Evolutionary conservation across 768 basidiomycete genomes (phyloP).

Genomic region (Auriscalpium orientale): DNA sequence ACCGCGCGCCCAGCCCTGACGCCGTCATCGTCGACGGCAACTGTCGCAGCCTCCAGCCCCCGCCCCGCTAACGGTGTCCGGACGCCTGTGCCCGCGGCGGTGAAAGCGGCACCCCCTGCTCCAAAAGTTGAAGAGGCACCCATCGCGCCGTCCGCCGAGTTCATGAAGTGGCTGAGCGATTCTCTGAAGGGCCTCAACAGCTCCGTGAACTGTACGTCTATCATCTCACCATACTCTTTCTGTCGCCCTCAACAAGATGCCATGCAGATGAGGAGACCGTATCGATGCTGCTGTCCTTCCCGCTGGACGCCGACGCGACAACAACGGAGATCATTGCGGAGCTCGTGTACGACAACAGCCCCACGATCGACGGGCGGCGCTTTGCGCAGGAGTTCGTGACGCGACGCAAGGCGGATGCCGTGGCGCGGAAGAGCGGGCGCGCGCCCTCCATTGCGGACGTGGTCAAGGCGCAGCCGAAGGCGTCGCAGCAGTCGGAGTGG

Average conservation of each 20-base stretch:
- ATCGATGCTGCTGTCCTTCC: conserved; percentile 91
- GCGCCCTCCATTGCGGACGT: conserved; percentile 79
- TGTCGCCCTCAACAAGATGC: background rate
- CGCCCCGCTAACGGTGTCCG: conserved; percentile 8
- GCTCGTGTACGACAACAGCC: conserved; percentile 88
- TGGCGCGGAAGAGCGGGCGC: conserved; percentile 46
- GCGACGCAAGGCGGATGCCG: conserved; percentile 78
- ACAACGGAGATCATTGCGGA: conserved; percentile 92
- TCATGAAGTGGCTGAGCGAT: conserved; percentile 85
- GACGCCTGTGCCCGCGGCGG: conserved; percentile 18
- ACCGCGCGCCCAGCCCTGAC: conserved; percentile 19
- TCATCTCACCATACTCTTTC: background rate
- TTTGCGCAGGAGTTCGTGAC: conserved; percentile 90
- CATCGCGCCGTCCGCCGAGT: conserved; percentile 74
- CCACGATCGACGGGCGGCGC: conserved; percentile 89
- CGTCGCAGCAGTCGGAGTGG: conserved; percentile 67
- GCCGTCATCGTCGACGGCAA: conserved; percentile 29
- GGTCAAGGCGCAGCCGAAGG: conserved; percentile 81
- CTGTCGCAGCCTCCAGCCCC: conserved; percentile 23
- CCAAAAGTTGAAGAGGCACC: conserved; percentile 56
- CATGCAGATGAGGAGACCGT: conserved; percentile 87
- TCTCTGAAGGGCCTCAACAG: conserved; percentile 73
- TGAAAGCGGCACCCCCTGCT: conserved; percentile 17
- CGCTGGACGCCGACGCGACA: conserved; percentile 76
- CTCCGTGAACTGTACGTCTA: conserved; percentile 57